Evolutionary conservation across 177 flowering plant species (phyloP).

Genomic region (Telopea speciosissima): DNA sequence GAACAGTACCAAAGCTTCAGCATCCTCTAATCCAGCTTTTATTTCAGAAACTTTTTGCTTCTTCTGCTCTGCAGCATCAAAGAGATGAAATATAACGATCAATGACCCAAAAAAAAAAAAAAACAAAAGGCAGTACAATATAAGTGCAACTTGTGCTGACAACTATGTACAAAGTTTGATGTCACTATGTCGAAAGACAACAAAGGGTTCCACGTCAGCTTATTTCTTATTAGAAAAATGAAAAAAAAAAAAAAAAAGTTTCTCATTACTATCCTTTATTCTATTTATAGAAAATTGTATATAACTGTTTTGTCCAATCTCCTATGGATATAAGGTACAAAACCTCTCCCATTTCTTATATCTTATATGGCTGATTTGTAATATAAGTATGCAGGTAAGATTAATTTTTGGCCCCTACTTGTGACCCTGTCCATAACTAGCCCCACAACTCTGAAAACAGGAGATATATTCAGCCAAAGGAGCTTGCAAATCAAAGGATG

Average conservation of each 20-base stretch:
- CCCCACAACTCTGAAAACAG: neutral
- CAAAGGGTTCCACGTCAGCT: neutral
- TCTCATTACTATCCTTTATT: neutral
- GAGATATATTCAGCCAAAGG: neutral
- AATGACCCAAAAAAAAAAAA: too few species aligned
- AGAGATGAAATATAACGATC: neutral
- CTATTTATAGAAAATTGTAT: neutral
- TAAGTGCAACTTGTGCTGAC: neutral
- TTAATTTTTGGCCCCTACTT: neutral
- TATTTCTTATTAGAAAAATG: neutral
- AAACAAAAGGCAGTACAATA: neutral
- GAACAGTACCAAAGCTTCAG: neutral
- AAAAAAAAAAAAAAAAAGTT: too few species aligned
- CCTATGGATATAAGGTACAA: too few species aligned
- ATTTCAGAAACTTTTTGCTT: constrained; percentile 6
- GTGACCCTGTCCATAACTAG: neutral
- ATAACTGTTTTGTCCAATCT: too few species aligned
- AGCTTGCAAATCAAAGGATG: neutral
- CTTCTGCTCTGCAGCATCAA: constrained; percentile 3
- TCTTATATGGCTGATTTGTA: neutral
- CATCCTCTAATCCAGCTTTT: constrained; percentile 1
- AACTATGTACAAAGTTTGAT: neutral
- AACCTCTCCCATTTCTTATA: neutral
- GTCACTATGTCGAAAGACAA: neutral
- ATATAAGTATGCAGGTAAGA: too few species aligned